A percentile compares a stretch with the other conserved stretches of the same genome.
Evolutionary conservation across 257 asterid genomes (phyloP).

Genomic region (Scutellaria baicalensis): DNA sequence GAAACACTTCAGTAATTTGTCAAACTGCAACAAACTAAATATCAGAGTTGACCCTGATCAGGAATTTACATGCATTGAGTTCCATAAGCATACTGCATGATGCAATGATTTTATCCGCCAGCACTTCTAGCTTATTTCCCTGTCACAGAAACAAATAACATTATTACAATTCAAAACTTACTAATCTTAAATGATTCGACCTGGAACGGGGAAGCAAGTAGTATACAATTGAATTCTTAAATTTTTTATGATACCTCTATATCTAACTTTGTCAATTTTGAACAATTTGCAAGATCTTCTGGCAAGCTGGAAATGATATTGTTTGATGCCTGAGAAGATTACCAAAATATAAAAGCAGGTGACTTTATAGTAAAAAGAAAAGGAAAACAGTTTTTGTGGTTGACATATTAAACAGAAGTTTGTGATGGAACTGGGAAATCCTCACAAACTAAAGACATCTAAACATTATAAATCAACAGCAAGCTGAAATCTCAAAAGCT

Average conservation of each 20-base stretch:
- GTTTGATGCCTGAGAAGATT: slow-evolving; percentile 74
- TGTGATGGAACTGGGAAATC: slow-evolving; percentile 13
- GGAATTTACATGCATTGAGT: slow-evolving; percentile 76
- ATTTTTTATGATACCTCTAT: slow-evolving; percentile 50
- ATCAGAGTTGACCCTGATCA: slow-evolving; percentile 11
- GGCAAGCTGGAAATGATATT: slow-evolving; percentile 79
- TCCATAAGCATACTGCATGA: slow-evolving; percentile 80
- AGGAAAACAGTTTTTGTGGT: neutral
- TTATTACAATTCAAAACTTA: neutral
- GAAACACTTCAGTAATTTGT: slow-evolving; percentile 18
- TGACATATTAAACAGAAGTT: slow-evolving; percentile 6
- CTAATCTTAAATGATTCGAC: neutral
- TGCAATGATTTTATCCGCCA: slow-evolving; percentile 56
- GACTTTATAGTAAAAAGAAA: neutral
- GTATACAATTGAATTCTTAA: slow-evolving; percentile 8
- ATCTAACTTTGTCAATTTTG: slow-evolving; percentile 67
- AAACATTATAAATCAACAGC: neutral
- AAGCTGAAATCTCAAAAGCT: neutral
- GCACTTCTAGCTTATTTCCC: slow-evolving; percentile 77
- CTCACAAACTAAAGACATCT: neutral
- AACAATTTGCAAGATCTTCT: slow-evolving; percentile 76
- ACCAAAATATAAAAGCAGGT: slow-evolving; percentile 10
- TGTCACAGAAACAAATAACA: slow-evolving; percentile 27
- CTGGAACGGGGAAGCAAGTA: slow-evolving; percentile 4
- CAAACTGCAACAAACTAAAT: slow-evolving; percentile 10